Evolutionary conservation across 2,329 filamentous ascomycete species (phyloP), one percentile per base, ranked within the genome.

Genomic region (Aureobasidium pullulans): DNA sequence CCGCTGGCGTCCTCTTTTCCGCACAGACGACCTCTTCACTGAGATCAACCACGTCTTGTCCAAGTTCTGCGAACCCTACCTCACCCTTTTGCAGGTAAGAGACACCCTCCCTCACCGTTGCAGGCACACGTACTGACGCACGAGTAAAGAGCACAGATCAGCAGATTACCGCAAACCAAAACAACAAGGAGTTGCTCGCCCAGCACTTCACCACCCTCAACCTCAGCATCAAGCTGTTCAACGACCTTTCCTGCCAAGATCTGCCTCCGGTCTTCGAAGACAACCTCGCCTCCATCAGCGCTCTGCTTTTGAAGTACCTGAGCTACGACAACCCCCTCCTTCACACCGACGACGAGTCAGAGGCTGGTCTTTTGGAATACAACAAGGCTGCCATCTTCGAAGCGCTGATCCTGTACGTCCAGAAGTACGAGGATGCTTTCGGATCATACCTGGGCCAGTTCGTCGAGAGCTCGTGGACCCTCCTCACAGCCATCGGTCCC

Each of bases 181-280:
- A 83, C 72, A 88, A 96, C 72, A 88, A 89, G 68, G 83, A 82
- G 5, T 83, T 80, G 15, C 80, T 99, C 46, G 85, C 86, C 69
- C 84, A 84, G 65, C 89, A 90, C 71, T 92, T 96, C 67, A 85
- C 89, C 64, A 90, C 91, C 3, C 81, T 99, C 63, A 92, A 93
- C 71, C 80, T 97, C 56, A 84, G 96, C 66, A 81, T 96, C 66
- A 96, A 96, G 77, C 85, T 99, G 50, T 85, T 97, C 71, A 94
- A 94, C 76, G 95, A 99, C 73, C 84, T 99, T 56, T 96, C 92
- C n/a, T 96, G 87, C 70, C 95, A 99, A 72, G 94, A 99, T 72
- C 82, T 99, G 66, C 91, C 94, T 15, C 92, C 93, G 2, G 86
- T 94, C 66, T 96, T 99, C 72, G 94, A 99, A 77, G 88, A 95